Evolutionary conservation across 2,329 filamentous ascomycete species (phyloP).

Genomic region (Fusarium sp.): DNA sequence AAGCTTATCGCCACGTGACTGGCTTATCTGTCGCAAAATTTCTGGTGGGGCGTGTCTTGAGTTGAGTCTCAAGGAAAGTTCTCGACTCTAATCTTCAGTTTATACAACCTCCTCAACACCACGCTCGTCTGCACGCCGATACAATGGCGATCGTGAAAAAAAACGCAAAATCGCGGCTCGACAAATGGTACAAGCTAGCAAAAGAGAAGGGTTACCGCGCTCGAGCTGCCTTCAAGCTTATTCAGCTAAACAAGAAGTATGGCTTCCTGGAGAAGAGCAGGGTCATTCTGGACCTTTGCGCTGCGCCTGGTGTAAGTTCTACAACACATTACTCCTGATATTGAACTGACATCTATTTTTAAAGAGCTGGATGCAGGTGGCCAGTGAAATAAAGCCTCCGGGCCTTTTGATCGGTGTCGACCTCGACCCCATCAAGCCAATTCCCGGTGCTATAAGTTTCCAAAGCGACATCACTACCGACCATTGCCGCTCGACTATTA

Average conservation of each 20-base stretch:
- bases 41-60: slow-evolving; percentile 41
- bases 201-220: slow-evolving; percentile 99
- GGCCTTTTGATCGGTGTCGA: slow-evolving; percentile 96
- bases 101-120: neutral
- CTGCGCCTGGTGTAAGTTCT: slow-evolving; percentile 82
- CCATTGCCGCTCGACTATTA: slow-evolving; percentile 90
- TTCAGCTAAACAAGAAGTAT: slow-evolving; percentile 99
- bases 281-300: slow-evolving; percentile 96
- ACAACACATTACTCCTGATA: neutral
- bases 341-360: slow-evolving; percentile 41
- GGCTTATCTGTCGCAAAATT: slow-evolving; percentile 51
- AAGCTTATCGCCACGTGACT: slow-evolving; percentile 50
- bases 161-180: slow-evolving; percentile 96
- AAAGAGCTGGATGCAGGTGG: slow-evolving; percentile 95
- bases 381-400: slow-evolving; percentile 91
- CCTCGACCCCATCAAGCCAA: slow-evolving; percentile 93
- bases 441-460: slow-evolving; percentile 93
- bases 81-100: slow-evolving; percentile 8
- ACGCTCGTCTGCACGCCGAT: slow-evolving; percentile 11
- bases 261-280: slow-evolving; percentile 97
- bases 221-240: slow-evolving; percentile 95
- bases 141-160: slow-evolving; percentile 92
- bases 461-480: slow-evolving; percentile 98
- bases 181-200: slow-evolving; percentile 98
- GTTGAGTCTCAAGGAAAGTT: slow-evolving; percentile 7